Conservation (phyloP, 2,329 filamentous ascomycete species). For the Aureobasidium uvarum region DNA sequence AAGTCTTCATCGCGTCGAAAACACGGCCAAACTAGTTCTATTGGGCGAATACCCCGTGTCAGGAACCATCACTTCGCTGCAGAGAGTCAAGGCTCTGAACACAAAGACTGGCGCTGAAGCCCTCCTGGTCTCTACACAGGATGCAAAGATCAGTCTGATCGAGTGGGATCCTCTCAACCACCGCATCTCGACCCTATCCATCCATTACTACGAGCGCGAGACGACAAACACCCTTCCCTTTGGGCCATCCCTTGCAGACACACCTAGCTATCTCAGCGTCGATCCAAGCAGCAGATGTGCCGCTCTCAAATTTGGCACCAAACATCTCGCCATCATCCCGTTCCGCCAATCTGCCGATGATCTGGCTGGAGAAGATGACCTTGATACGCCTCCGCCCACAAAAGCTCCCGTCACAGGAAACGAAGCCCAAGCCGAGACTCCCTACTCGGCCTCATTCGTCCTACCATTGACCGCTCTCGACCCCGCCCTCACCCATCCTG, state of each 20-base stretch:
- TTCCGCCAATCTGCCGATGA: constrained; percentile 86
- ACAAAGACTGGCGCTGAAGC: constrained; percentile 80
- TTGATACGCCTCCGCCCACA: constrained; percentile 42
- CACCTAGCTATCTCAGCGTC: constrained; percentile 76
- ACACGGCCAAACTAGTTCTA: constrained; percentile 74
- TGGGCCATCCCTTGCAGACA: constrained; percentile 71
- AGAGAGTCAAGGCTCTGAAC: constrained; percentile 68
- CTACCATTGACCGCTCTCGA: constrained; percentile 86
- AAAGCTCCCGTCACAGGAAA: constrained; percentile 28
- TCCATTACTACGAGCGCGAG: constrained; percentile 98
- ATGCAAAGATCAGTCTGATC: constrained; percentile 88
- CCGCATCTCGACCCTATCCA: constrained; percentile 81
- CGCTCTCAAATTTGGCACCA: constrained; percentile 84
- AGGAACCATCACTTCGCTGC: constrained; percentile 80
- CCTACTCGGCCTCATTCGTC: constrained; percentile 90
- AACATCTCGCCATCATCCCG: constrained; percentile 88
- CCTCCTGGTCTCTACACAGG: constrained; percentile 78
- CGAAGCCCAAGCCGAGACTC: constrained; percentile 53
- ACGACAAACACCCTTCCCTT: constrained; percentile 80
- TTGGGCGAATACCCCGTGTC: constrained; percentile 79
- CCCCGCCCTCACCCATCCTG: constrained; percentile 78
- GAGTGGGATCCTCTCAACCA: constrained; percentile 88
- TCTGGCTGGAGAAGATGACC: constrained; percentile 82
- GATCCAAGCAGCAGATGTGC: constrained; percentile 93
- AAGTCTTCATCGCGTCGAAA: constrained; percentile 27